Conservation (phyloP, 2,329 filamentous ascomycete species). For the Drechslerella coelobrocha region DNA sequence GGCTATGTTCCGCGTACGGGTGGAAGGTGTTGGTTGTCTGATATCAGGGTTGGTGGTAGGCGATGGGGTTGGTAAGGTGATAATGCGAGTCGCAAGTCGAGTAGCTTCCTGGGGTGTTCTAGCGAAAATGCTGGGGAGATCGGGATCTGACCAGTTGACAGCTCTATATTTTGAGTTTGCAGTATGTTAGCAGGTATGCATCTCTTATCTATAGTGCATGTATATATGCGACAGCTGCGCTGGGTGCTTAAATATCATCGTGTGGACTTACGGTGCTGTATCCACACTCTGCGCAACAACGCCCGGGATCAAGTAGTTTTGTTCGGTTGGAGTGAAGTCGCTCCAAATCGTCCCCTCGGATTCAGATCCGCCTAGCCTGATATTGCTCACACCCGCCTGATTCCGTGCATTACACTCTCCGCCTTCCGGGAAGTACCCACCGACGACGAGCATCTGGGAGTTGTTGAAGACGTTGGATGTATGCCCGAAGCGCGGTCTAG, state of each 20-base stretch:
- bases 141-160: not conserved
- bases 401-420: slow-evolving; percentile 64
- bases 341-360: slow-evolving; percentile 3
- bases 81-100: slow-evolving; percentile 11
- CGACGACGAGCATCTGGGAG: slow-evolving; percentile 70
- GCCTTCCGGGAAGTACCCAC: slow-evolving; percentile 65
- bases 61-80: not conserved
- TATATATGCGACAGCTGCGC: not conserved
- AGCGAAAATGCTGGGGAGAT: slow-evolving; percentile 5
- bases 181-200: not conserved
- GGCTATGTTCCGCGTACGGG: not conserved
- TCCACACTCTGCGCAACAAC: slow-evolving; percentile 1
- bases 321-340: not conserved
- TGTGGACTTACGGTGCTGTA: not conserved
- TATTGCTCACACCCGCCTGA: slow-evolving; percentile 66
- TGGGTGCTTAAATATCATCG: not conserved
- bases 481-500: slow-evolving; percentile 64
- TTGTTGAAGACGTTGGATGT: slow-evolving; percentile 67
- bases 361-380: slow-evolving; percentile 61
- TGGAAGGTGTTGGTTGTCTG: slow-evolving; percentile 1
- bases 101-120: slow-evolving; percentile 8
- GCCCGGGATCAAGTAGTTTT: slow-evolving; percentile 5
- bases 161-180: not conserved
- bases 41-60: not conserved
- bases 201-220: not conserved